A percentile compares a stretch with the other conserved stretches of the same genome.
Evolutionary conservation across 148 eudicot species (phyloP).

Genomic region (Heliosperma pusillum): DNA sequence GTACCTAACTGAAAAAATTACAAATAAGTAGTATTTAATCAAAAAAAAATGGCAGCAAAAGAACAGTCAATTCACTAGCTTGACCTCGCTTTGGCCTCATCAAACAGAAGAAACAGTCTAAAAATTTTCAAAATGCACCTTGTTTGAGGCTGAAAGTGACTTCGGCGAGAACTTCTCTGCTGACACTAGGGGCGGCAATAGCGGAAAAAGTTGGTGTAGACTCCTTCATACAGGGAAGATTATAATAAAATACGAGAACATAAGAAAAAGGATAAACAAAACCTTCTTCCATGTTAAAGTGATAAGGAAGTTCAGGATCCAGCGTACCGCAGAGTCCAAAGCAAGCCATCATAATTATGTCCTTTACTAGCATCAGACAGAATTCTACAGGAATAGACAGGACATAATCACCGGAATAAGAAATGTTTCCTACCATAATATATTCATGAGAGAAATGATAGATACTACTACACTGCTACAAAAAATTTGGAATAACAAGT

Average conservation of each 20-base stretch:
- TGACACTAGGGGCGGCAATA: slow-evolving; percentile 42
- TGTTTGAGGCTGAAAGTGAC: slow-evolving; percentile 39
- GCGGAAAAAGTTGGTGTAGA: slow-evolving; percentile 54
- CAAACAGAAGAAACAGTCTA: slow-evolving; percentile 2
- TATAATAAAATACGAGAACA: slow-evolving; percentile 18
- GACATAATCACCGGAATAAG: slow-evolving; percentile 7
- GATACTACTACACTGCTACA: background rate
- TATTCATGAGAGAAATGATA: background rate
- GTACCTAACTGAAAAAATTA: background rate
- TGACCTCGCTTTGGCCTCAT: background rate
- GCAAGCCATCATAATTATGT: slow-evolving; percentile 76
- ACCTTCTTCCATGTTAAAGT: background rate
- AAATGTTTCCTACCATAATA: slow-evolving; percentile 4
- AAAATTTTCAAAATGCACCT: slow-evolving; percentile 37
- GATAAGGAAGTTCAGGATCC: background rate
- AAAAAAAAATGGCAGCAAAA: background rate
- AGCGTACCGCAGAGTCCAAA: slow-evolving; percentile 85
- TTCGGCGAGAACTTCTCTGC: slow-evolving; percentile 26
- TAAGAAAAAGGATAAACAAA: background rate
- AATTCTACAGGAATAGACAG: slow-evolving; percentile 46
- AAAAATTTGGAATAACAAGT: background rate
- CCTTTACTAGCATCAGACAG: slow-evolving; percentile 62
- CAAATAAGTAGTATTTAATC: background rate
- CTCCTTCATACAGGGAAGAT: slow-evolving; percentile 53
- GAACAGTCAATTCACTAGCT: background rate